phyloP scores from a whole-genome alignment of 306 rosid genomes.

The Trichosanthes cucumerina region DNA sequence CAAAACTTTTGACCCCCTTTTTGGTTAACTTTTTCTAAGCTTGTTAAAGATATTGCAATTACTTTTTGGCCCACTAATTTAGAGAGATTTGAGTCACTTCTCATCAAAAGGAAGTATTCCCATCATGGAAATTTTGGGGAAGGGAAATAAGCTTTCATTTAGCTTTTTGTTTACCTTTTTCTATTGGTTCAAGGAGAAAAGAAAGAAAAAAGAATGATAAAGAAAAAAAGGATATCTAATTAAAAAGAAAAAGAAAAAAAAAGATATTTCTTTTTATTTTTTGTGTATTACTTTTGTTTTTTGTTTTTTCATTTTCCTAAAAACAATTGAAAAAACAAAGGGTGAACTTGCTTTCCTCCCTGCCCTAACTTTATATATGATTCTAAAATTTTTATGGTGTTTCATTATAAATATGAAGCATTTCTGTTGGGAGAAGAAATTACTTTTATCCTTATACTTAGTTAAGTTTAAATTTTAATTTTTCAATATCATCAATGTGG shows the following conservation, averaged over 20 bases:
- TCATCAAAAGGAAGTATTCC: background rate
- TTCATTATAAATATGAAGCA: background rate
- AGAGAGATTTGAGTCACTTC: conserved; percentile 8
- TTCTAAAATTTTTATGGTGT: background rate
- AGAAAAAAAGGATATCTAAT: no score
- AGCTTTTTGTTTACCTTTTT: background rate
- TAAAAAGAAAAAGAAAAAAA: no score
- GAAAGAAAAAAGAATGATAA: background rate
- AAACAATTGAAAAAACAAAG: background rate
- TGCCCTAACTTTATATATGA: background rate
- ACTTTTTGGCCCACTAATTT: background rate
- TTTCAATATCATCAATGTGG: background rate
- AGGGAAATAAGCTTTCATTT: background rate
- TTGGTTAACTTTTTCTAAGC: background rate
- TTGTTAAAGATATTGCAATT: background rate
- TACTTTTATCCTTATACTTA: background rate
- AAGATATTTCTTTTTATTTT: background rate
- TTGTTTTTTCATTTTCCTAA: background rate
- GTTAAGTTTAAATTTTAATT: background rate
- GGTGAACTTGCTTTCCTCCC: background rate
- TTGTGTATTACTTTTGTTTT: background rate
- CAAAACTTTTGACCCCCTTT: conserved; percentile 1
- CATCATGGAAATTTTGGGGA: background rate
- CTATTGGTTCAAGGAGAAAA: background rate
- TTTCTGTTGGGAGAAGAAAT: background rate